Conservation (phyloP, 2,329 filamentous ascomycete species). For the Ophiostoma piceae region DNA sequence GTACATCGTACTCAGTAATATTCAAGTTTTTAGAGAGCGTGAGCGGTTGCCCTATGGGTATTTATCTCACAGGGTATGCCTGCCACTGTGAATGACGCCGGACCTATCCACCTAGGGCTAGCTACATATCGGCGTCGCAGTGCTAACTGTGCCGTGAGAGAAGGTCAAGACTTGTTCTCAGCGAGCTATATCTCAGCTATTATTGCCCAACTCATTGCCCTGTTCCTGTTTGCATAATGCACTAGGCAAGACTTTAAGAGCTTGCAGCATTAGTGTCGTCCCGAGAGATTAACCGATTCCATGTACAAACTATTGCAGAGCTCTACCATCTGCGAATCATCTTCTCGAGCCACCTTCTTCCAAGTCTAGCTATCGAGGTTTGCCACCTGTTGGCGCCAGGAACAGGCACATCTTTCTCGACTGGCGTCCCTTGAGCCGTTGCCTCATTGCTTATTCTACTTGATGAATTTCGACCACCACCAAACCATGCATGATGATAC, state of each 20-base stretch:
- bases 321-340: neutral
- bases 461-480: too few relatives aligned
- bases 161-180: slow-evolving; percentile 1
- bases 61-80: neutral
- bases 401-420: slow-evolving; percentile 11
- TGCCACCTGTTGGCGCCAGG: slow-evolving; percentile 11
- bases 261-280: slow-evolving; percentile 16
- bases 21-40: neutral
- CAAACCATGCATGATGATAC: neutral
- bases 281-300: neutral
- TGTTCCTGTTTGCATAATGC: neutral
- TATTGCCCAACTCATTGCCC: slow-evolving; percentile 2
- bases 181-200: slow-evolving; percentile 12
- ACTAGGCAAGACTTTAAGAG: slow-evolving; percentile 14
- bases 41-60: slow-evolving; percentile 2
- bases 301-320: neutral
- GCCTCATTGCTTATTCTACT: too few relatives aligned
- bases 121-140: neutral
- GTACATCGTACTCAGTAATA: too few relatives aligned
- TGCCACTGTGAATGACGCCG: neutral
- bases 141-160: neutral
- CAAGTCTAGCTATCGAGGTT: neutral
- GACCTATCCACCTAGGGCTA: neutral
- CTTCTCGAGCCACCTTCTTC: neutral
- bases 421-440: neutral